Conservation (phyloP, 495 filamentous ascomycete genomes). For the Platismatia glauca region DNA sequence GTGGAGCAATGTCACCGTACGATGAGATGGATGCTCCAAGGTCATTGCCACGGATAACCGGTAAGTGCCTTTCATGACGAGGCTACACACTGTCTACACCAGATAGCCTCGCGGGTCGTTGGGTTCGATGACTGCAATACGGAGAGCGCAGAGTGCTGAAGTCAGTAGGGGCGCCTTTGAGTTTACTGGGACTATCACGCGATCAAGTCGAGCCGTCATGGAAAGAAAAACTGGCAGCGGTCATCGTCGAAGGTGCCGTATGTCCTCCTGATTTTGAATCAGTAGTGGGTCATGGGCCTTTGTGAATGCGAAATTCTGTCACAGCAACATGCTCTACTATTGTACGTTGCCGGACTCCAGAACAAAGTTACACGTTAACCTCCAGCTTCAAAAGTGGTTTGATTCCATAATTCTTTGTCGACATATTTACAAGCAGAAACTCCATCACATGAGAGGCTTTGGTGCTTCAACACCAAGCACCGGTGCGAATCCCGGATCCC, state of each 20-base stretch:
- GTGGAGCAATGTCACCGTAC: not conserved
- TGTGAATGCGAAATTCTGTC: not conserved
- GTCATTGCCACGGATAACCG: not conserved
- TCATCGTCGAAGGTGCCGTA: not conserved
- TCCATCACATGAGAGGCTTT: not conserved
- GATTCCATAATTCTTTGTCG: too few relatives aligned
- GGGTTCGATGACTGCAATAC: not conserved
- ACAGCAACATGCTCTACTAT: not conserved
- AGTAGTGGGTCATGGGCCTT: not conserved
- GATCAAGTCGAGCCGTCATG: not conserved
- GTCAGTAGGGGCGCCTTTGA: not conserved
- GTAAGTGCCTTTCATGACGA: not conserved
- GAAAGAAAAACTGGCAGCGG: not conserved
- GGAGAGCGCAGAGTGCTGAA: not conserved
- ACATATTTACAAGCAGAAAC: not conserved
- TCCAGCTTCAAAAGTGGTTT: not conserved
- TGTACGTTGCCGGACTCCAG: not conserved
- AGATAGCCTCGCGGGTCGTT: not conserved
- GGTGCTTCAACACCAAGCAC: conserved; percentile 26
- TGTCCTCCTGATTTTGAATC: not conserved
- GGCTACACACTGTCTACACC: not conserved
- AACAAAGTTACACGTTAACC: not conserved
- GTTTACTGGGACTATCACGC: not conserved
- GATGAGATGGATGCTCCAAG: not conserved
- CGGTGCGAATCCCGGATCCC: conserved; percentile 35